Evolutionary conservation across 177 flowering plant species (phyloP), one percentile per base, ranked within the genome.

Genomic region (Vitis hybrid): DNA sequence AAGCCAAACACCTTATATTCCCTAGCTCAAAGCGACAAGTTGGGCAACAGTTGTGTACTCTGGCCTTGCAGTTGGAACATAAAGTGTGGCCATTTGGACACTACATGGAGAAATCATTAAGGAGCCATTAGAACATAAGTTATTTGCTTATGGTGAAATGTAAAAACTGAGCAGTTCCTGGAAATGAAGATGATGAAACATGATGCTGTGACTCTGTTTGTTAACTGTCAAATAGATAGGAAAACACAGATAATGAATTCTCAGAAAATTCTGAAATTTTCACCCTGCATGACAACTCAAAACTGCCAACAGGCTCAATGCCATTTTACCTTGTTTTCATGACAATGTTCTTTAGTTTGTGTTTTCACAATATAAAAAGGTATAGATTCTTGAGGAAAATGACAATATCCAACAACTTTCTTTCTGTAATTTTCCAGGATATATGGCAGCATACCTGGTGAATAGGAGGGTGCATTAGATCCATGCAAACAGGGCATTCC

Each of bases 81-180:
- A 85, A 54, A 21, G 87, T 87, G 68, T 87, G 91, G 71, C 91
- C 91, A 75, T 83, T 87, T 41, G 89, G 77, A 68, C 91, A 87
- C 91, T 87, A 35, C 41, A 35, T 35, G 41, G 7, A 35, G 7
- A 35, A 55, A 15, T 41, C 10, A 59, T 46, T 49, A 48, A 35
- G 15, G 15, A 49, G 46, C 24, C 48, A 71, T 49, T 20, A 24
- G 62, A 54, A 48, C 6, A 13, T 63, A 15, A 15, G 35, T 30
- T n/a, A 46, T 6, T 65, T 13, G 13, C 11, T 3, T n/a, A 13
- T 27, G 17, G 54, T 65, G 24, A 13, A 17, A 63, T 12, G 49
- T 9, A 65, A 72, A n/a, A 65, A n/a, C 1, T 6, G 8, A 48
- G 4, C 56, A 24, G 32, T 32, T 58, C 4, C 27, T 2, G 51